Evolutionary conservation across 2,329 filamentous ascomycete genomes (phyloP), one percentile per base, ranked within the genome.

Genomic region (Delphinella strobiligena): DNA sequence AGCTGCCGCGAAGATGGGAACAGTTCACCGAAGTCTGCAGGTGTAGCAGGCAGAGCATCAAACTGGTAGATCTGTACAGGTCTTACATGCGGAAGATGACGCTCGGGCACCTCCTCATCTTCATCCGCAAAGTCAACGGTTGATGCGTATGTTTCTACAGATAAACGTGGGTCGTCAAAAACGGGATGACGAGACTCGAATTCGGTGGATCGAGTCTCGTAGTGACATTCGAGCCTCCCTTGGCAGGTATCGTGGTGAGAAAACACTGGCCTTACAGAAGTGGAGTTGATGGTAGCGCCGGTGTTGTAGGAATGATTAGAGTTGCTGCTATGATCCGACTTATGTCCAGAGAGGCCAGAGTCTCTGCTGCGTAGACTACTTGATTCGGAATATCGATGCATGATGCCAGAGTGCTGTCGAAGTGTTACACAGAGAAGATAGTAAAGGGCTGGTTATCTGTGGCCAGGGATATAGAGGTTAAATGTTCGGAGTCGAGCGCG

Each of bases 1-100:
- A 96, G 66, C 41, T 83, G 75, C 56, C 86, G 78, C 49, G 80
- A 73, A 7, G 88, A 93, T 9, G 91, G 89, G 59, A 95, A 98
- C 38, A 93, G 73, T 39, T 79, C 72, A 18, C 78, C 80, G 58
- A 96, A 96, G 49, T 88, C 80, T 43, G 80, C 71, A 3, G 89
- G 82, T 1, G 80, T 88, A 2, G 87, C 85, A 9, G 87, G 74
- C 19, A 84, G 71, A 24, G 83, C 76, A 47, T 80, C 75, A 47
- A 72, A 66, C 47, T 79, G 71, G 45, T 78, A 71, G 32, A 74
- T 63, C 37, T 80, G 7, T 7, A 27, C 78, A 49, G 74, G 72
- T 42, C 68, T 66, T 54, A 78, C 80, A 37, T 69, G 60, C 5
- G 75, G 77, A 38, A 82, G 64, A 34, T 74, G 66, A 49, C 73